Conservation (phyloP, 169 alveolate species). For the Neospora caninum region DNA sequence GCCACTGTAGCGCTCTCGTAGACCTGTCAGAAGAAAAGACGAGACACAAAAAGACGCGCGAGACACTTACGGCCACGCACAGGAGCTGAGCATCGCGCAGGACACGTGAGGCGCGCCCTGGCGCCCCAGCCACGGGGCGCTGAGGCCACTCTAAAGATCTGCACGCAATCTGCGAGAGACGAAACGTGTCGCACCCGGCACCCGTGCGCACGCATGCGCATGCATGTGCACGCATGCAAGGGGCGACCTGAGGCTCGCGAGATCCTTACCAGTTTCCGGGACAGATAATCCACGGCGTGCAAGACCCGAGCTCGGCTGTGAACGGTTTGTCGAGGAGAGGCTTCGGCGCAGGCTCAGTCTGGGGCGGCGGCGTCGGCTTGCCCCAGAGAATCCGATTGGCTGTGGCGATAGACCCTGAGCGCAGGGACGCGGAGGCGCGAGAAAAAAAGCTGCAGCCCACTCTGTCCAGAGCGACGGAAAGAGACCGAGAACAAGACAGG, state of each 20-base stretch:
- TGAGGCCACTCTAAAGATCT: no score
- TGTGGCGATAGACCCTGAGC: background rate
- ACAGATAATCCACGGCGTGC: conserved; percentile 66
- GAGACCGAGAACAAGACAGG: no score
- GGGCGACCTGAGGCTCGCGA: no score
- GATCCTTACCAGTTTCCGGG: conserved; percentile 61
- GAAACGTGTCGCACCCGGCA: no score
- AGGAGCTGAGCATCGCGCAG: no score
- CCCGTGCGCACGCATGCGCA: no score
- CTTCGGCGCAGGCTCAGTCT: background rate
- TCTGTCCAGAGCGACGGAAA: no score
- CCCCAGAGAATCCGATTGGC: conserved; percentile 21
- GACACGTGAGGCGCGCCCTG: no score
- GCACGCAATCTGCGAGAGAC: no score
- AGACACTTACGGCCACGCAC: no score
- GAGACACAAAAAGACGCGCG: background rate
- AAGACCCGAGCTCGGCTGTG: conserved; percentile 55
- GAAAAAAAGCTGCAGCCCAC: background rate
- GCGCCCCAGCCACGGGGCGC: no score
- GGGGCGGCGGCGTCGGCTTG: conserved; percentile 1
- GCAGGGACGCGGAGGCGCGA: background rate
- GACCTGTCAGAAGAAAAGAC: background rate
- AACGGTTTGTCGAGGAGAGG: conserved; percentile 43
- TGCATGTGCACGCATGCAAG: no score
- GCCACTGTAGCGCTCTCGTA: background rate